Conservation (phyloP, 2,329 filamentous ascomycete genomes). For the Fusarium coicis region DNA sequence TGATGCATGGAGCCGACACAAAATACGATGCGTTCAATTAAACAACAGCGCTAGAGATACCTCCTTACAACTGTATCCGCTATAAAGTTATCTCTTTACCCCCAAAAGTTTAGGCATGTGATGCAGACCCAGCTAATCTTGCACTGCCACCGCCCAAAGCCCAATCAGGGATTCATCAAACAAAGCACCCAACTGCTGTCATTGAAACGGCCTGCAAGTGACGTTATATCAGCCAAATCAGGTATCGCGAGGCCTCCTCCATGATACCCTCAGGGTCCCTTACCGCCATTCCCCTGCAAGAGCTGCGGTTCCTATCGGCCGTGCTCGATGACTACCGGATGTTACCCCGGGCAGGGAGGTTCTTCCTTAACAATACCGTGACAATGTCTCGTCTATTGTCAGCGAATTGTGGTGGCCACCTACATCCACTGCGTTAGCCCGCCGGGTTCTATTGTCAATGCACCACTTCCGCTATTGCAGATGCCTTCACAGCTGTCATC, state of each 20-base stretch:
- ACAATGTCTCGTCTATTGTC: constrained; percentile 9
- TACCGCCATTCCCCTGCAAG: constrained; percentile 34
- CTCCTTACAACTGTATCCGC: background rate
- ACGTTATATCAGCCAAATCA: constrained; percentile 20
- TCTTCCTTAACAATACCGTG: constrained; percentile 22
- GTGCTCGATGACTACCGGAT: constrained; percentile 27
- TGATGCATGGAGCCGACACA: background rate
- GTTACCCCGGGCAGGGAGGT: constrained; percentile 9
- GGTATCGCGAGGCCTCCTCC: constrained; percentile 25
- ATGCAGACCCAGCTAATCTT: constrained; percentile 1
- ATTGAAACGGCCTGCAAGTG: constrained; percentile 10
- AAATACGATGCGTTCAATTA: constrained; percentile 17
- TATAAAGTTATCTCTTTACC: background rate
- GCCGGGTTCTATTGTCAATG: constrained; percentile 18
- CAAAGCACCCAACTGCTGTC: constrained; percentile 9
- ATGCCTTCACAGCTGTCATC: constrained; percentile 22
- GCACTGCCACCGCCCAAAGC: constrained; percentile 30
- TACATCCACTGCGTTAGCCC: constrained; percentile 20
- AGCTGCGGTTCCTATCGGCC: constrained; percentile 28
- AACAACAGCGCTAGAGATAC: constrained; percentile 19
- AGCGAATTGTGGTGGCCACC: background rate
- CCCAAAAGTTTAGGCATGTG: constrained; percentile 7
- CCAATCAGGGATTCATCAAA: constrained; percentile 5
- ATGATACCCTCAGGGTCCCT: constrained; percentile 14
- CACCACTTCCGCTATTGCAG: constrained; percentile 14